A percentile compares a stretch with the other conserved stretches of the same genome.
Evolutionary conservation across 2,329 filamentous ascomycete genomes (phyloP).

Genomic region (Penicillium sp.): DNA sequence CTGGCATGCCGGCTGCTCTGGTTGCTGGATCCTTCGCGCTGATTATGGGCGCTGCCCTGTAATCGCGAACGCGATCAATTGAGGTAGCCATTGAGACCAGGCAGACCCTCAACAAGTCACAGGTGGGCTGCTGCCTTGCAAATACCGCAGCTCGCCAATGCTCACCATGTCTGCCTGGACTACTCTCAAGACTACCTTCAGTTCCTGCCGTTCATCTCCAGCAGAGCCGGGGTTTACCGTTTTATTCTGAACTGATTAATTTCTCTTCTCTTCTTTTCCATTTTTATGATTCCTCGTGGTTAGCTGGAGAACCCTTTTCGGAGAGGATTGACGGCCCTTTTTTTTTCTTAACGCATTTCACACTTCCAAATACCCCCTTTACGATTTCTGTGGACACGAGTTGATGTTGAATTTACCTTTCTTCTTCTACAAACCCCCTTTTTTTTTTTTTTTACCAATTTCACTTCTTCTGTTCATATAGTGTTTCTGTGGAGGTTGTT

Average conservation of each 20-base stretch:
- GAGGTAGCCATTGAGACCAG: slow-evolving; percentile 5
- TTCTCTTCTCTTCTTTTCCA: slow-evolving; percentile 27
- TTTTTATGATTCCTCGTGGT: slow-evolving; percentile 27
- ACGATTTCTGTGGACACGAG: slow-evolving; percentile 41
- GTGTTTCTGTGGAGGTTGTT: slow-evolving; percentile 18
- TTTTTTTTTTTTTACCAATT: slow-evolving; percentile 25
- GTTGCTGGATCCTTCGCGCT: slow-evolving; percentile 48
- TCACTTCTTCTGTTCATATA: slow-evolving; percentile 34
- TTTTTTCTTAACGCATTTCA: slow-evolving; percentile 19
- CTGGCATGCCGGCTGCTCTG: slow-evolving; percentile 40
- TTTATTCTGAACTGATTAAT: slow-evolving; percentile 27
- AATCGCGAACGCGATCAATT: slow-evolving; percentile 24
- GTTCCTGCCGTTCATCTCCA: slow-evolving; percentile 32
- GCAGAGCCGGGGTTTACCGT: slow-evolving; percentile 29
- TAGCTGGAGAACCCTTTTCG: slow-evolving; percentile 31
- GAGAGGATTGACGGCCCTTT: slow-evolving; percentile 31
- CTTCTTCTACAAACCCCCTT: slow-evolving; percentile 25
- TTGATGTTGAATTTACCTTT: slow-evolving; percentile 39
- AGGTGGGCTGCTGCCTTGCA: slow-evolving; percentile 2
- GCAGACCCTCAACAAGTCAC: neutral
- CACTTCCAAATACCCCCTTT: slow-evolving; percentile 42
- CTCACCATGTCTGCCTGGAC: slow-evolving; percentile 9
- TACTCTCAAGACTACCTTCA: slow-evolving; percentile 7
- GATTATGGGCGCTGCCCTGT: slow-evolving; percentile 44
- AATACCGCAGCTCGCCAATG: neutral